Evolutionary conservation across 2,329 filamentous ascomycete genomes (phyloP).

Genomic region (Hyphodiscus sp.): DNA sequence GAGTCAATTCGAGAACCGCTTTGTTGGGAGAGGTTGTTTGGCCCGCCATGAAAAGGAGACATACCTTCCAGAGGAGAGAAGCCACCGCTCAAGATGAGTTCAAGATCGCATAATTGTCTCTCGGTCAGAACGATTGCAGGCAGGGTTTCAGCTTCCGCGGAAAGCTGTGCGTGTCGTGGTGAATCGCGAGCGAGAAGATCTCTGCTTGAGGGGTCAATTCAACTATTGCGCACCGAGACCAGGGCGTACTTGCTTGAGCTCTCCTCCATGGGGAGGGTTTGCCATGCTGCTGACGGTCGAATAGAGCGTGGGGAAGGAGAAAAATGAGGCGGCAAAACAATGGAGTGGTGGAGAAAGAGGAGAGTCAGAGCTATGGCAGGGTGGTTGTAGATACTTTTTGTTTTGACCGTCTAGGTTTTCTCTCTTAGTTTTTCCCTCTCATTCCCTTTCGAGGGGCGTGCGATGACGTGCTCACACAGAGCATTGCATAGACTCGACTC

Average conservation of each 20-base stretch:
- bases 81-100: slow-evolving; percentile 93
- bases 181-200: slow-evolving; percentile 93
- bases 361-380: not conserved
- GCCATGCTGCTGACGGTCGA: slow-evolving; percentile 43
- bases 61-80: slow-evolving; percentile 95
- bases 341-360: slow-evolving; percentile 1
- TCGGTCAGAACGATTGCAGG: slow-evolving; percentile 81
- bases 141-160: slow-evolving; percentile 76
- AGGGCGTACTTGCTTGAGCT: slow-evolving; percentile 62
- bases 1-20: not conserved
- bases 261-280: slow-evolving; percentile 75
- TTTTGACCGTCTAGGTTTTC: no score
- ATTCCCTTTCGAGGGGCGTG: not conserved
- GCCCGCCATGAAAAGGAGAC: slow-evolving; percentile 29
- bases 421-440: no score
- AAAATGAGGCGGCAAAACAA: slow-evolving; percentile 1
- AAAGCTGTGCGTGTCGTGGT: slow-evolving; percentile 72
- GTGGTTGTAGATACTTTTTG: no score
- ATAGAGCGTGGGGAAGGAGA: not conserved
- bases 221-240: not conserved
- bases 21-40: slow-evolving; percentile 14
- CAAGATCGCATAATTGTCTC: slow-evolving; percentile 94
- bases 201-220: slow-evolving; percentile 18
- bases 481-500: not conserved
- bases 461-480: not conserved